phyloP scores from a whole-genome alignment of 441 rosid species.

The Populus hybrid region DNA sequence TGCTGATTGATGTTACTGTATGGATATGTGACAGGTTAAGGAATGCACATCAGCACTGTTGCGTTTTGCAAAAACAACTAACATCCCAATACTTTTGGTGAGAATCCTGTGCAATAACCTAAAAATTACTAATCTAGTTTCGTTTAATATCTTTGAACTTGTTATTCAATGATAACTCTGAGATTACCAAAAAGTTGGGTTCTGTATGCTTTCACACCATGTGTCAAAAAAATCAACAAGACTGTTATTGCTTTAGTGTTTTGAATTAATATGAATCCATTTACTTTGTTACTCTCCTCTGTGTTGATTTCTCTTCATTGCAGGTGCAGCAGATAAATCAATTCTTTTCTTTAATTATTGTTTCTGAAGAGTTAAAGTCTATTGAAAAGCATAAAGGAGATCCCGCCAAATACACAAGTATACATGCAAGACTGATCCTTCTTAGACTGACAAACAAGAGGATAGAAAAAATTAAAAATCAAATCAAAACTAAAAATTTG shows the following conservation, averaged over 20 bases:
- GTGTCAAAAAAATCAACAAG: neutral
- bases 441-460: neutral
- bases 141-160: neutral
- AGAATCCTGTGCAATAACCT: slow-evolving; percentile 22
- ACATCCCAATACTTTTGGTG: slow-evolving; percentile 85
- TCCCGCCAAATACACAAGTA: neutral
- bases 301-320: neutral
- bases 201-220: neutral
- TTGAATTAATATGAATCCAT: neutral
- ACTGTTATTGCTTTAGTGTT: neutral
- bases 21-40: slow-evolving; percentile 59
- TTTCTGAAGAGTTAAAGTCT: neutral
- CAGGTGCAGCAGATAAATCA: neutral
- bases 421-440: neutral
- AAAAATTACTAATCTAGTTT: neutral
- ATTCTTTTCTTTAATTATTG: neutral
- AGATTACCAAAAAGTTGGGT: neutral
- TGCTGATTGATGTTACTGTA: slow-evolving; percentile 11
- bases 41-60: slow-evolving; percentile 88
- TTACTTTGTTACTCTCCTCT: neutral
- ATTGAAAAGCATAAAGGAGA: neutral
- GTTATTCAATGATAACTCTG: neutral
- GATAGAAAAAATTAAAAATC: neutral
- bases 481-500: neutral
- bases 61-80: slow-evolving; percentile 84